Base-by-base conservation (phyloP, 148 eudicot species). In the Rhododendron griersonianum region DNA sequence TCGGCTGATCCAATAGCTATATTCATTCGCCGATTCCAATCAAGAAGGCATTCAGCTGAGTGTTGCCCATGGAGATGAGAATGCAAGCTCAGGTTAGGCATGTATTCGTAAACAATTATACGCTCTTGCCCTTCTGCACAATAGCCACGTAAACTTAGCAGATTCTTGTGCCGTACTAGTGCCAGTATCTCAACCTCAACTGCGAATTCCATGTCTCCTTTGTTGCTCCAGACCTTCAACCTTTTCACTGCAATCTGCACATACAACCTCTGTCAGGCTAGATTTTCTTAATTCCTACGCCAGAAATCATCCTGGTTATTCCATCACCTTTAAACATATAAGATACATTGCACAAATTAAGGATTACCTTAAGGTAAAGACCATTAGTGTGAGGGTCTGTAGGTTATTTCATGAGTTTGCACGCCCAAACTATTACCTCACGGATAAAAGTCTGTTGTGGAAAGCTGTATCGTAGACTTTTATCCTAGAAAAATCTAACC, bases 121-220 rank as follows among this genome's bases (percentile, higher is more conserved):
- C 98, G 98, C 82, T 96, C 99, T 87, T 95, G 98, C 81, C 97
- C 99, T 90, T 96, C 99, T 73, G 93, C 92, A 86, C 99, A 96
- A 88, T 93, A 96, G 82, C 99, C 99, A 35, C 97, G 98, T 76
- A 96, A 87, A 82, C 87, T 93, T 18, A 96, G 93, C 88, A 96
- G 85, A 88, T 95, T 93, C 87, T 91, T 93, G 85, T 96, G 99
- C 78, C 96, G 95, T 50, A 96, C 95, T 71, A 93, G 91, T 83
- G 98, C 98, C 84, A 96, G 89, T 57, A 93, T 90, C 87, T 96
- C 99, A 45, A 96, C 94, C 91, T 94, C 99, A 80, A 91, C 94
- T 55, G 95, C 86, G 85, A 96, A 96, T 87, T 96, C 98, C 84
- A 87, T 81, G 83, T 96, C 98, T 33, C 94, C 98, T 92, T 89